Percentiles rank a stretch among this genome's conserved stretches.
Evolutionary conservation across 2,329 filamentous ascomycete genomes (phyloP).

Genomic region (Hyphodiscus sp.): DNA sequence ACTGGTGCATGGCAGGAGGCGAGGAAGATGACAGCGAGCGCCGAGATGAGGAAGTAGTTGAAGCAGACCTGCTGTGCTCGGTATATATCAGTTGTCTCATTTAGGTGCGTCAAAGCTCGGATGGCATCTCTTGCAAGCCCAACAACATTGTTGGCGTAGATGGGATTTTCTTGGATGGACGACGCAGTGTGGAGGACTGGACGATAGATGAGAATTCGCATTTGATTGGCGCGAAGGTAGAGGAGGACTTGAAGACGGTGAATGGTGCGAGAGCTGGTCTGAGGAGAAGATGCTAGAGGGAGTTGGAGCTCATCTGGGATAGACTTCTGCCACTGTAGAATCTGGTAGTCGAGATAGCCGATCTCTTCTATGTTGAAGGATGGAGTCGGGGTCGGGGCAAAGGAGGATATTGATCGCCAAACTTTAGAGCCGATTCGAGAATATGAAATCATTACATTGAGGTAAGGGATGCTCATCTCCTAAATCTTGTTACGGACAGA

Average conservation of each 20-base stretch:
- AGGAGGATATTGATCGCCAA: conserved; percentile 63
- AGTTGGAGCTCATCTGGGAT: conserved; percentile 61
- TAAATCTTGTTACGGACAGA: not conserved
- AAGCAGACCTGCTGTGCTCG: conserved; percentile 68
- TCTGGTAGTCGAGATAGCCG: conserved; percentile 72
- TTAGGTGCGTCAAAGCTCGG: conserved; percentile 61
- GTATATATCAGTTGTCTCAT: conserved; percentile 67
- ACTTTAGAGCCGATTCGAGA: conserved; percentile 79
- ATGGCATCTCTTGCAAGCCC: conserved; percentile 74
- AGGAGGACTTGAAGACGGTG: conserved; percentile 76
- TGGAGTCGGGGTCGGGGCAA: conserved; percentile 11
- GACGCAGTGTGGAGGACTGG: conserved; percentile 79
- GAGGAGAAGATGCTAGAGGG: conserved; percentile 36
- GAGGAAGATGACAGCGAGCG: conserved; percentile 69
- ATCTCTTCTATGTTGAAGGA: conserved; percentile 58
- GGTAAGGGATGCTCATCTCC: conserved; percentile 48
- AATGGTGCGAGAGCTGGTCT: conserved; percentile 36
- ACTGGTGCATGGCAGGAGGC: conserved; percentile 70
- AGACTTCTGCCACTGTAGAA: conserved; percentile 78
- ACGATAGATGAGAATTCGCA: conserved; percentile 82
- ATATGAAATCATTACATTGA: conserved; percentile 80
- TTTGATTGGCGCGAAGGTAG: conserved; percentile 82
- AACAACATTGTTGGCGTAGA: conserved; percentile 67
- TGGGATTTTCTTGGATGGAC: conserved; percentile 71
- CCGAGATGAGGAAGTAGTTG: conserved; percentile 72